Evolutionary conservation across 352 stramenopile species (phyloP).

Genomic region (Phytophthora tubulina): DNA sequence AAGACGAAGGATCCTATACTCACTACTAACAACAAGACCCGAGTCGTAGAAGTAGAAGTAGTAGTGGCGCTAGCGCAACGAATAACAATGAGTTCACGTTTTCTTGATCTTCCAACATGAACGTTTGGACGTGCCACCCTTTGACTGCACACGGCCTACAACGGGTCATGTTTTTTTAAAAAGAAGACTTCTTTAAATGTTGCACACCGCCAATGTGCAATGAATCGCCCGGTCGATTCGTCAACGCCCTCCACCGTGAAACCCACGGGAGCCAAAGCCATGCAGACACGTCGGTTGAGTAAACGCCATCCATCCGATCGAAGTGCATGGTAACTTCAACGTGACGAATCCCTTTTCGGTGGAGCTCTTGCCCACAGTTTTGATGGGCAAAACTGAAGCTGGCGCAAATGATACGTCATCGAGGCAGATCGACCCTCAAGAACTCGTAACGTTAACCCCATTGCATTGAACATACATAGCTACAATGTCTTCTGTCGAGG

Average conservation of each 20-base stretch:
- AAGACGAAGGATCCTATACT: too few species aligned
- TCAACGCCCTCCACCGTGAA: constrained; percentile 5
- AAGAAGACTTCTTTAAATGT: background rate
- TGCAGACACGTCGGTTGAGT: constrained; percentile 23
- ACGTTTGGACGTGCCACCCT: background rate
- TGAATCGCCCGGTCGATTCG: constrained; percentile 16
- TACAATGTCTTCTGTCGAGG: background rate
- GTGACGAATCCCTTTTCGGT: constrained; percentile 17
- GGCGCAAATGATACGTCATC: background rate
- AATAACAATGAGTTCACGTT: too few species aligned
- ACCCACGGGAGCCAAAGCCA: constrained; percentile 10
- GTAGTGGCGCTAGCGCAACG: too few species aligned
- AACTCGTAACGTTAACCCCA: background rate
- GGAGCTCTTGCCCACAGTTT: background rate
- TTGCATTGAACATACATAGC: background rate
- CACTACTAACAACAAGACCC: too few species aligned
- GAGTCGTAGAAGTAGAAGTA: too few species aligned
- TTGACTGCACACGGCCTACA: too few species aligned
- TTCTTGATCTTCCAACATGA: too few species aligned
- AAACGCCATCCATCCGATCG: constrained; percentile 24
- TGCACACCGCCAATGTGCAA: background rate
- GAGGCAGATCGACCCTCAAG: background rate
- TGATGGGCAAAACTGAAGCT: constrained; percentile 19
- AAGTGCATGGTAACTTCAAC: constrained; percentile 22
- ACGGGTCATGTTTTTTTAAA: too few species aligned